These are phyloP conservation scores for Zoysia japonica DNA, from an alignment of 176 grass and related monocot species.

Conservation along the genomic window DNA sequence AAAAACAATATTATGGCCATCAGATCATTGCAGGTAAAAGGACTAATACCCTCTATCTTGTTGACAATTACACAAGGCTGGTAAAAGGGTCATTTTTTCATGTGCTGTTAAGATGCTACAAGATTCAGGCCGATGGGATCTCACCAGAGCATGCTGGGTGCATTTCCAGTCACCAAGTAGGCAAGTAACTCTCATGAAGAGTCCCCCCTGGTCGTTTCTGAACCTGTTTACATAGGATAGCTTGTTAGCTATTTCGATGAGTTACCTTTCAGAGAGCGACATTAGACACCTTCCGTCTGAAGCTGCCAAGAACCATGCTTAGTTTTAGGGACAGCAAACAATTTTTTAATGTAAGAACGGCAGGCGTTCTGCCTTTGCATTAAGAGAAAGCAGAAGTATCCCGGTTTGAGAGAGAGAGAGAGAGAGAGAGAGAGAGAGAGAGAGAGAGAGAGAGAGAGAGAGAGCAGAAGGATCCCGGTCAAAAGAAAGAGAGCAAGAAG, in stretches of 20 bases:
- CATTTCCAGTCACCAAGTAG: slow-evolving; percentile 23
- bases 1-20: neutral
- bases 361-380: too few relatives aligned
- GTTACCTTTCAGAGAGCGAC: too few relatives aligned
- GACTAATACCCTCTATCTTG: slow-evolving; percentile 19
- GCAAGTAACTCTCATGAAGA: neutral
- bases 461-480: too few relatives aligned
- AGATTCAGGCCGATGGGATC: slow-evolving; percentile 37
- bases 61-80: slow-evolving; percentile 17
- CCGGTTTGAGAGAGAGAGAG: too few relatives aligned
- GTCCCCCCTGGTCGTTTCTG: neutral
- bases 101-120: slow-evolving; percentile 19
- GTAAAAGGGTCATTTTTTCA: neutral
- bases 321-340: neutral
- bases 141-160: neutral
- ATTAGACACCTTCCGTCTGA: neutral
- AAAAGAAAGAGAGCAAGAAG: too few relatives aligned
- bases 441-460: too few relatives aligned
- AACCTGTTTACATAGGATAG: neutral
- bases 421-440: too few relatives aligned
- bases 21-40: neutral
- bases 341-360: too few relatives aligned
- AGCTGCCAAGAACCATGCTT: neutral
- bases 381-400: too few relatives aligned
- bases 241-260: neutral